phyloP scores from a whole-genome alignment of 805 yeast genomes.

The Helenozyma rhizophorensis region DNA sequence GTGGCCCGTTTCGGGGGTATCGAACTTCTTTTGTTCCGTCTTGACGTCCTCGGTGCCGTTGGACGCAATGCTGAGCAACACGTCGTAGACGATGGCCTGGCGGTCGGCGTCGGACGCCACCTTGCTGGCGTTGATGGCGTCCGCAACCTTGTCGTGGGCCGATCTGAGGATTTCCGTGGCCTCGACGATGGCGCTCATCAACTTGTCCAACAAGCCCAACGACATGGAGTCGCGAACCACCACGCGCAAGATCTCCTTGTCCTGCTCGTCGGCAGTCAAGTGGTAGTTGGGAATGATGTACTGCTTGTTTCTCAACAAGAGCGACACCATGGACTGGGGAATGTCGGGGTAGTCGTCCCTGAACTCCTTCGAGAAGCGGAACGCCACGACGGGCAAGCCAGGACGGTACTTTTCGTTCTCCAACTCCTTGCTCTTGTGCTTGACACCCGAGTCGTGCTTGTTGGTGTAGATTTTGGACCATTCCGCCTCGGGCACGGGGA shows the following conservation, averaged over 20 bases:
- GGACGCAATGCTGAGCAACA: slow-evolving; percentile 52
- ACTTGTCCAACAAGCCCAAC: slow-evolving; percentile 33
- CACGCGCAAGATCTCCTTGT: slow-evolving; percentile 72
- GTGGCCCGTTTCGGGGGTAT: slow-evolving; percentile 19
- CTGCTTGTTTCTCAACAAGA: slow-evolving; percentile 64
- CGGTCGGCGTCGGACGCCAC: slow-evolving; percentile 19
- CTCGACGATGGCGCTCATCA: slow-evolving; percentile 57
- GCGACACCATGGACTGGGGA: slow-evolving; percentile 74
- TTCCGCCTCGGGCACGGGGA: slow-evolving; percentile 34
- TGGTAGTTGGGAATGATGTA: slow-evolving; percentile 90
- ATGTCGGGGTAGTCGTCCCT: slow-evolving; percentile 63
- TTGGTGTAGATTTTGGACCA: slow-evolving; percentile 16
- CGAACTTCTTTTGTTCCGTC: slow-evolving; percentile 19
- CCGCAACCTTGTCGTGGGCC: slow-evolving; percentile 41
- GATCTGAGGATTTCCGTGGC: slow-evolving; percentile 49
- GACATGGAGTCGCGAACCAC: slow-evolving; percentile 74
- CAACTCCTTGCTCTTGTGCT: slow-evolving; percentile 14
- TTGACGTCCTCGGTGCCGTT: slow-evolving; percentile 44
- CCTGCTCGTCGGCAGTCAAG: slow-evolving; percentile 57
- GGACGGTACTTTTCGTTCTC: slow-evolving; percentile 51
- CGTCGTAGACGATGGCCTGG: slow-evolving; percentile 39
- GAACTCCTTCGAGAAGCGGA: slow-evolving; percentile 63
- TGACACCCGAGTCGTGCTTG: slow-evolving; percentile 4
- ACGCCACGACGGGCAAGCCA: slow-evolving; percentile 89
- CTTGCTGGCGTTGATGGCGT: slow-evolving; percentile 14